Base-by-base conservation (phyloP, 495 filamentous ascomycete genomes). In the Xylaria telfairii region DNA sequence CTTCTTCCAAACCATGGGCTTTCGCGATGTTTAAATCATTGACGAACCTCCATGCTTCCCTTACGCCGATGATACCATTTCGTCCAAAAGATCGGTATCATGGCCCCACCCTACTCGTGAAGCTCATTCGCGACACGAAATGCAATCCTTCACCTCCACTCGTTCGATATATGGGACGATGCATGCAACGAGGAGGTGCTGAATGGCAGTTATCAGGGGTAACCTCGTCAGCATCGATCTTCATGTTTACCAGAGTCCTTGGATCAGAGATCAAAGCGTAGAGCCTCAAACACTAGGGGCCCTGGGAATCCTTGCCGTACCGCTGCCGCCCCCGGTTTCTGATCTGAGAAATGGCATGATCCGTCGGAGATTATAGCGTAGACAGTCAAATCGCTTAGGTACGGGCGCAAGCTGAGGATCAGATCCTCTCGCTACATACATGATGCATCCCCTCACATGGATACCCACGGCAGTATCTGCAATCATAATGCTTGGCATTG, bases 141-240 rank as follows among this genome's bases (percentile, higher is more conserved):
- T 70, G 69, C 61, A 46, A 68, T 67, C 68, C 60, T 62, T 67
- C 32, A 64, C 66, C 56, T 63, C 15, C 12, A 37, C 74, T 77
- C 76, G 76, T 77, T 69, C 73, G 74, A 77, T 73, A 53, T 41
- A 76, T 77, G 74, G 76, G 68, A 76, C 74, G 76, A 77, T 77
- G 60, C 69, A 69, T 37, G 69, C 71, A 46, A 61, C 72, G 72
- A 76, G 64, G 71, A 60, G 72, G 65, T 49, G 69, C 72, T 70
- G 71, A 65, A 12, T 21, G 21, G 17, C 51, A 30, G 60, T 69
- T 74, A 64, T 42, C 67, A 74, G 57, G 44, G 44, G 63, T 46
- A 37, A 51, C 61, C 62, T 71, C 60, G 61, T 65, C 61, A 41
- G 59, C 32, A 47, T 53, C 67, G 53, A 10, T 66, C 71, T 70